phyloP scores from a whole-genome alignment of 176 grass and related monocot species.

The Miscanthus lutarioriparius region DNA sequence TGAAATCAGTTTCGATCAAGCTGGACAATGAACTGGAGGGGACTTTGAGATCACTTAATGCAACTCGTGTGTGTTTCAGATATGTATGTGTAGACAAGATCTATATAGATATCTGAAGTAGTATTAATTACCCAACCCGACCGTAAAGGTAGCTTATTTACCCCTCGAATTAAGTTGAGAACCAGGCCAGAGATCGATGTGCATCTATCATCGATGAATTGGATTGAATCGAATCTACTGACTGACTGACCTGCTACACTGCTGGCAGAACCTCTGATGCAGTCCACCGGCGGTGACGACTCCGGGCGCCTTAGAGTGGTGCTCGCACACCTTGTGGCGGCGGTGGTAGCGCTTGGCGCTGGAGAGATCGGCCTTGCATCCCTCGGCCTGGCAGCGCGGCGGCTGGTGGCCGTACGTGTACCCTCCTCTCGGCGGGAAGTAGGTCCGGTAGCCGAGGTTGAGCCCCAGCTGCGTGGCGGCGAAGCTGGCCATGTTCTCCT shows the following conservation, averaged over 20 bases:
- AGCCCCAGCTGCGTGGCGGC: conserved; percentile 64
- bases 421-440: conserved; percentile 55
- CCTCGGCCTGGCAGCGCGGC: conserved; percentile 75
- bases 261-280: conserved; percentile 83
- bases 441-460: conserved; percentile 64
- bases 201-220: not conserved
- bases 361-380: conserved; percentile 75
- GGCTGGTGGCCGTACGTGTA: conserved; percentile 64
- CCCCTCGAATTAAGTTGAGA: not conserved
- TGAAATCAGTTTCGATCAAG: not conserved
- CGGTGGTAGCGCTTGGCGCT: conserved; percentile 75
- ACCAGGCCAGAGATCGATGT: not conserved
- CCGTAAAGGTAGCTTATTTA: not conserved
- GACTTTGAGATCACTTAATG: conserved; percentile 17
- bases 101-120: not conserved
- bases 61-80: not conserved
- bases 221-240: not conserved
- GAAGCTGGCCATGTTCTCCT: conserved; percentile 67
- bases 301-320: conserved; percentile 68
- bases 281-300: conserved; percentile 65
- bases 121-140: conserved; percentile 12
- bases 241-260: conserved; percentile 71
- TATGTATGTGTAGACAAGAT: conserved; percentile 3
- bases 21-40: not conserved
- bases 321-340: conserved; percentile 82